Base-by-base conservation (phyloP, 768 basidiomycete species). In the Suillus subaureus region DNA sequence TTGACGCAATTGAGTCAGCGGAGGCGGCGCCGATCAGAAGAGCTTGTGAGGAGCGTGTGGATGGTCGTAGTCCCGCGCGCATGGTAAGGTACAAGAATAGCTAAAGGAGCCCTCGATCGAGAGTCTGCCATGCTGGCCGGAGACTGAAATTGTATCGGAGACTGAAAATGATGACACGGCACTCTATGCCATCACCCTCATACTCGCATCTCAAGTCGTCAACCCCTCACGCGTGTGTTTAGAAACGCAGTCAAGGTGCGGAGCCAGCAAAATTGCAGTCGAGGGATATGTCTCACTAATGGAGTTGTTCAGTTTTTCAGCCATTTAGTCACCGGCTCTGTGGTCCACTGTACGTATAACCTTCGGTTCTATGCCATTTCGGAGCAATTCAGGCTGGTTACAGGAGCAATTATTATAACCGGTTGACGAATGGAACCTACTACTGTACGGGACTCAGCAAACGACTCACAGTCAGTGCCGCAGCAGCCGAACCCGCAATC, bases 361-460 rank as follows among this genome's bases (percentile, higher is more conserved):
- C 57, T 13, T 55, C 54, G 16, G 39, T 40, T 58, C 11, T 58
- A 40, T 58, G 18, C 23, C 39, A 58, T 70, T 72, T 77, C 73
- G 73, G 76, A 72, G 73, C 70, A 70, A 67, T 66, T 64, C 58
- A 58, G 26, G 23, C 71, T 54, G 45, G 43, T 21, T 21, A 45
- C 43, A 66, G 55, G 49, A 57, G 61, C 42, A 60, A 66, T 43
- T 60, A 58, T 68, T 70, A 68, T 69, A 71, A 67, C 68, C 75
- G 74, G 69, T 64, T 66, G 66, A 71, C 72, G 79, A 73, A 84
- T 85, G 84, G 78, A 82, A 77, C 78, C 82, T 35, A 21, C 33
- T 74, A 81, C 85, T 77, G 80, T 81, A 79, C 81, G 78, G 69
- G 80, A 83, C 72, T 76, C 80, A 75, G 74, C 74, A 73, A 74